phyloP scores from a whole-genome alignment of 306 rosid genomes.

The Vigna hirtella region DNA sequence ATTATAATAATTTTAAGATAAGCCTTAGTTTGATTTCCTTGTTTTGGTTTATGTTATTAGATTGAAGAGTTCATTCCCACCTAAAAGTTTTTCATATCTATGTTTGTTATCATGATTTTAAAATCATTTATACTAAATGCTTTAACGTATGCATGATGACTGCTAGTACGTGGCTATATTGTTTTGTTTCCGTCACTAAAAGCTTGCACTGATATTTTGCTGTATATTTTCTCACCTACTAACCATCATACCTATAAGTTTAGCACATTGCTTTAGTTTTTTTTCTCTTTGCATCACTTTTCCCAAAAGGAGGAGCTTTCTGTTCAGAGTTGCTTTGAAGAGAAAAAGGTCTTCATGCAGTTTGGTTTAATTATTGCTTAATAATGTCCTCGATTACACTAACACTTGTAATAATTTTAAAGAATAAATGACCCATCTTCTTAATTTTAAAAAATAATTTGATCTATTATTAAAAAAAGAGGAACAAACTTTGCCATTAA shows the following conservation, averaged over 20 bases:
- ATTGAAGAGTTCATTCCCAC: not conserved
- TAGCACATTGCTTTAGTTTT: not conserved
- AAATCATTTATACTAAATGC: conserved; percentile 7
- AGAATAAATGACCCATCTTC: no score
- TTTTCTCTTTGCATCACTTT: conserved; percentile 28
- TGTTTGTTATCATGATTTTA: not conserved
- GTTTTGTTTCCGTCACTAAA: not conserved
- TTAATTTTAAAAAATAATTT: no score
- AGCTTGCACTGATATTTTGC: conserved; percentile 15
- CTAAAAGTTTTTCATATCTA: conserved; percentile 15
- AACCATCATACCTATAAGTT: not conserved
- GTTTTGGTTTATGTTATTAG: not conserved
- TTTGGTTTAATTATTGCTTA: conserved; percentile 1
- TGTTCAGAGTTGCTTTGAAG: conserved; percentile 20
- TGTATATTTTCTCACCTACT: conserved; percentile 24
- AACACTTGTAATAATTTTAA: no score
- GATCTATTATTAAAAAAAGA: no score
- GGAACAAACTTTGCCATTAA: no score
- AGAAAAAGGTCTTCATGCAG: conserved; percentile 36
- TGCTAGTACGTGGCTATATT: not conserved
- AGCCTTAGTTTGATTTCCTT: no score
- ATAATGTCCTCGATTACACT: no score
- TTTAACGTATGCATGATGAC: not conserved
- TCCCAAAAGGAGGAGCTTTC: conserved; percentile 39
- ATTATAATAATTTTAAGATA: no score